Evolutionary conservation across 2,329 filamentous ascomycete genomes (phyloP).

Genomic region (Furcasterigmium furcatum): DNA sequence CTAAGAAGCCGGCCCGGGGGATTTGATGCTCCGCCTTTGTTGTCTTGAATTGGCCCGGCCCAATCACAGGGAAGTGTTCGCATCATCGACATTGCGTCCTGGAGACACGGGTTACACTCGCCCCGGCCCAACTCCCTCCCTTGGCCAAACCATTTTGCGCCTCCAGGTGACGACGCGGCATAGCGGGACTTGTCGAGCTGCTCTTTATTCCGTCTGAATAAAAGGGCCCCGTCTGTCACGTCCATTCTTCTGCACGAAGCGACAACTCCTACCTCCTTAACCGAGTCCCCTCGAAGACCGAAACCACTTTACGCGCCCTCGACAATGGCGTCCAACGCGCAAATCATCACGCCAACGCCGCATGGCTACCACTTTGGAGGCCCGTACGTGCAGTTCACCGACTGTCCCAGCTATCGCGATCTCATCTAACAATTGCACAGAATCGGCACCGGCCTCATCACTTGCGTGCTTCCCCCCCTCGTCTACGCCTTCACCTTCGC

Average conservation of each 20-base stretch:
- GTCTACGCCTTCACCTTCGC: slow-evolving; percentile 78
- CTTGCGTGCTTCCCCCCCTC: slow-evolving; percentile 74
- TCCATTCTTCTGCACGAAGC: too few species aligned
- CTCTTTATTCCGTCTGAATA: too few species aligned
- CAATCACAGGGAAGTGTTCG: not conserved
- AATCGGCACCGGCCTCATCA: slow-evolving; percentile 72
- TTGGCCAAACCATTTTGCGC: not conserved
- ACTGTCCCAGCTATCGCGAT: not conserved
- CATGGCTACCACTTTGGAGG: slow-evolving; percentile 51
- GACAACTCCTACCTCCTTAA: too few species aligned
- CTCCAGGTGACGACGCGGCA: not conserved
- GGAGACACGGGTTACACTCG: too few species aligned
- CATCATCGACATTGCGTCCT: not conserved
- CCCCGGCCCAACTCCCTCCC: too few species aligned
- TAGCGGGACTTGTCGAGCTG: too few species aligned
- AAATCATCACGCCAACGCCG: slow-evolving; percentile 18
- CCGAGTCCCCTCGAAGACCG: too few species aligned
- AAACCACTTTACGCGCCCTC: not conserved
- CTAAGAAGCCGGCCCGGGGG: not conserved
- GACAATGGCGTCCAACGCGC: slow-evolving; percentile 28
- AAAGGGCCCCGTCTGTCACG: too few species aligned
- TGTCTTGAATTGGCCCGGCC: not conserved
- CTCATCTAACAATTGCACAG: slow-evolving; percentile 25
- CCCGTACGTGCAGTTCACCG: slow-evolving; percentile 32
- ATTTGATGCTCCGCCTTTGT: not conserved